phyloP scores from a whole-genome alignment of 176 grass and related monocot genomes.

The Aegilops bicornis region DNA sequence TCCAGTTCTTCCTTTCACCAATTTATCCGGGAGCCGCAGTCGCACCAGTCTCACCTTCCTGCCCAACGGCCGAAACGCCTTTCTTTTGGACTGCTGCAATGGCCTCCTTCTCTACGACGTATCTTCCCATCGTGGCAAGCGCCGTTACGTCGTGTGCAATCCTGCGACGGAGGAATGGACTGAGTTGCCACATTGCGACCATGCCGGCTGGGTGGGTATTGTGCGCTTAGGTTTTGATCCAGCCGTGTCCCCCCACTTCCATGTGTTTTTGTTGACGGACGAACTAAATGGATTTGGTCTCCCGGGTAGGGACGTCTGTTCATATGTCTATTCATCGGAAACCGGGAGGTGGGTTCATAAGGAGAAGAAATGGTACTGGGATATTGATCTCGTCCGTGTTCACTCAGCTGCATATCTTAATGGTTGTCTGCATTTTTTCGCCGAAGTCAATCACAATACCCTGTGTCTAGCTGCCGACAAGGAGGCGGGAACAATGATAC shows the following conservation, averaged over 20 bases:
- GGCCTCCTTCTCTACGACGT: slow-evolving; percentile 17
- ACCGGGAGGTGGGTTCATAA: background rate
- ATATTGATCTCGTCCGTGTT: background rate
- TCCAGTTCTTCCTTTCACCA: background rate
- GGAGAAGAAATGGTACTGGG: background rate
- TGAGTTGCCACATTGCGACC: background rate
- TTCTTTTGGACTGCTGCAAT: slow-evolving; percentile 17
- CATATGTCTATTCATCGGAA: slow-evolving; percentile 1
- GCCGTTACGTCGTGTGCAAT: slow-evolving; percentile 10
- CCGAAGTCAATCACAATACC: background rate
- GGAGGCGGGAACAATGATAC: background rate
- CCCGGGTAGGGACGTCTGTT: background rate
- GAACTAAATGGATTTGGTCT: background rate
- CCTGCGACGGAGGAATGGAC: slow-evolving; percentile 10
- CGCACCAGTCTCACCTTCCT: background rate
- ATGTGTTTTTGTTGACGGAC: background rate
- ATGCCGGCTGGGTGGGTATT: too few species aligned
- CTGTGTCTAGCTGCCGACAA: background rate
- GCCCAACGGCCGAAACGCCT: background rate
- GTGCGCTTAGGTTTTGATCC: background rate
- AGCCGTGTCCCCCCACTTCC: background rate
- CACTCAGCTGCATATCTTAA: background rate
- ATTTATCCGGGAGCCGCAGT: background rate
- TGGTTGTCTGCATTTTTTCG: background rate
- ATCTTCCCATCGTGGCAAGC: background rate